Percentiles rank a stretch among this genome's conserved stretches.
phyloP scores from a whole-genome alignment of 2,329 filamentous ascomycete species.

The Fusarium graminum region DNA sequence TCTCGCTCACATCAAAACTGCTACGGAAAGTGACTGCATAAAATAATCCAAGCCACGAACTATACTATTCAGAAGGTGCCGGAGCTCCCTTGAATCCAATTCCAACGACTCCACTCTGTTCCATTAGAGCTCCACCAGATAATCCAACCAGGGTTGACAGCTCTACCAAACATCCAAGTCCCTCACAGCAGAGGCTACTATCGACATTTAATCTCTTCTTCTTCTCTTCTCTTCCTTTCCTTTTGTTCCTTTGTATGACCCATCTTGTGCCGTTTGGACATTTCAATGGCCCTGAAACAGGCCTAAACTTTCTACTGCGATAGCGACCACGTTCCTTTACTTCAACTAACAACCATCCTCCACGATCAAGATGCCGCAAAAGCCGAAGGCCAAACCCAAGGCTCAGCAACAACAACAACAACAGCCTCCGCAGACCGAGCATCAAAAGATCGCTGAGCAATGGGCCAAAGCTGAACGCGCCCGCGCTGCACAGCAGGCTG shows the following conservation, averaged over 20 bases:
- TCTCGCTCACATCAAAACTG: not conserved
- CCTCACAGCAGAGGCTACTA: constrained; percentile 41
- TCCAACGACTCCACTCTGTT: constrained; percentile 29
- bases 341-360: constrained; percentile 7
- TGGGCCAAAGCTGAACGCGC: constrained; percentile 66
- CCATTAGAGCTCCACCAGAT: constrained; percentile 42
- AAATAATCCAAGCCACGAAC: not conserved
- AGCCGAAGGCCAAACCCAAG: constrained; percentile 46
- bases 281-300: constrained; percentile 48
- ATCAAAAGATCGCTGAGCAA: constrained; percentile 66
- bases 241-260: constrained; percentile 27
- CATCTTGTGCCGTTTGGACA: constrained; percentile 24
- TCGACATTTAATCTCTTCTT: constrained; percentile 18
- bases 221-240: not conserved
- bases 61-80: not conserved
- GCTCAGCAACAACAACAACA: constrained; percentile 34
- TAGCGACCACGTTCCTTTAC: constrained; percentile 31
- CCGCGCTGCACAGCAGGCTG: constrained; percentile 60
- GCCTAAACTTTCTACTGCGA: constrained; percentile 30
- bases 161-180: constrained; percentile 31
- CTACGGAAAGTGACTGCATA: not conserved
- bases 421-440: constrained; percentile 56
- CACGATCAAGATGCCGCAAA: constrained; percentile 51
- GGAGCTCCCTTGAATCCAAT: constrained; percentile 25
- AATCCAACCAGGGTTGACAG: constrained; percentile 38